Conservation (phyloP, 257 asterid genomes). For the Haberlea rhodopensis region DNA sequence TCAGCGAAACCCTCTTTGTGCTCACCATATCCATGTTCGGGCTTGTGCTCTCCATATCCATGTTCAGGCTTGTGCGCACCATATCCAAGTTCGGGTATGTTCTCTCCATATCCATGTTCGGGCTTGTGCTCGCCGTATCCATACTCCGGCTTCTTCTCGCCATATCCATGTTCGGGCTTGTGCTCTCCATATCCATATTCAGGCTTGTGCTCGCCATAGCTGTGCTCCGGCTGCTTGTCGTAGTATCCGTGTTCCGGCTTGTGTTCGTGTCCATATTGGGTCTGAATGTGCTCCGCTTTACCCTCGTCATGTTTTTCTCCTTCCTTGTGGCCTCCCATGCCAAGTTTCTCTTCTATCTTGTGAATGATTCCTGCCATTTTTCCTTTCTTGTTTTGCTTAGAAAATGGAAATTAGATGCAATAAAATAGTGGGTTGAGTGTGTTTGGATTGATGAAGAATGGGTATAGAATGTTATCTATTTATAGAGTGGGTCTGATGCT, state of each 20-base stretch:
- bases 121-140: neutral
- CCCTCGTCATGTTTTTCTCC: conserved; percentile 28
- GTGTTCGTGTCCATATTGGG: no score
- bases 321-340: conserved; percentile 61
- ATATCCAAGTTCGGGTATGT: neutral
- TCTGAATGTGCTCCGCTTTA: neutral
- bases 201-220: neutral
- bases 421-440: neutral
- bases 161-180: conserved; percentile 20
- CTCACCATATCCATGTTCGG: neutral
- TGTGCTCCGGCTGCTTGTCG: no score
- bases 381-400: neutral
- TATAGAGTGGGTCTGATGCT: no score
- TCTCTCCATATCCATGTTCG: neutral
- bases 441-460: neutral
- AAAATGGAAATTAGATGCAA: neutral
- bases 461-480: neutral
- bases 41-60: neutral
- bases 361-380: conserved; percentile 73
- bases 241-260: no score
- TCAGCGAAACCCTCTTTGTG: conserved; percentile 24
- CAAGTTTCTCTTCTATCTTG: conserved; percentile 63
- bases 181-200: conserved; percentile 7
- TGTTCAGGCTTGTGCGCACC: neutral
- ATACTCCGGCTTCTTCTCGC: conserved; percentile 24